Base-by-base conservation (phyloP, 306 rosid species). In the Fagus sylvatica region DNA sequence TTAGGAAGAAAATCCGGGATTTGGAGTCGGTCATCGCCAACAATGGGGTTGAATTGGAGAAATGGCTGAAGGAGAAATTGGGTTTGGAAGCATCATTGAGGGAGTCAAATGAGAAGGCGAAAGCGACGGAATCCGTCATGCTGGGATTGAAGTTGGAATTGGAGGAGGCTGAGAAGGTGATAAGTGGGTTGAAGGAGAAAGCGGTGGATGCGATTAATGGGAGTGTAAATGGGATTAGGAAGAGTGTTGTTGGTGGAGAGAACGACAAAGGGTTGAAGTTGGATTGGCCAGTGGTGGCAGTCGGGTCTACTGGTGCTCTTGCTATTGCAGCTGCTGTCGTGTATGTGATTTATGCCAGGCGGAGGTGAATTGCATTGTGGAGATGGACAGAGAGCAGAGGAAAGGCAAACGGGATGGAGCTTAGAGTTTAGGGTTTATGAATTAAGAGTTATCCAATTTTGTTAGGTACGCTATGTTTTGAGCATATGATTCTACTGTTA, bases 221-320 rank as follows among this genome's bases (percentile, higher is more conserved):
- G 75, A 79, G 77, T 68, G 80, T 86, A 28, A 84, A 84, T 43
- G 90, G 77, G 56, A 33, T 76, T 53, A 85, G 78, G 76, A 83
- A 69, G 78, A 77, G 85, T 2, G 28, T 82, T 34, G 61, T 79
- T 9, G 83, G 67, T 5, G 91, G 81, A 72, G 91, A 71, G 70
- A 79, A 81, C 0, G 89, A 74, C 43, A 88, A 85, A 42, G 86
- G 83, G 7, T 67, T 82, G 87, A 86, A 82, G 16, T 54, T 74
- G 37, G 81, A 88, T 79, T 87, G 88, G 97, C 94, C 91, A 2
- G 82, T 88, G 61, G 84, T 93, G 49, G 93, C 89, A 16, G 90
- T 81, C 2, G 98, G 99, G 16, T 87, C 99, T 34, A 78, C 91
- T 0, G 96, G 88, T 42, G 97, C 86, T 56, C 53, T 91, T 79